Evolutionary conservation across 257 asterid species (phyloP).

Genomic region (Jasminum sambac): DNA sequence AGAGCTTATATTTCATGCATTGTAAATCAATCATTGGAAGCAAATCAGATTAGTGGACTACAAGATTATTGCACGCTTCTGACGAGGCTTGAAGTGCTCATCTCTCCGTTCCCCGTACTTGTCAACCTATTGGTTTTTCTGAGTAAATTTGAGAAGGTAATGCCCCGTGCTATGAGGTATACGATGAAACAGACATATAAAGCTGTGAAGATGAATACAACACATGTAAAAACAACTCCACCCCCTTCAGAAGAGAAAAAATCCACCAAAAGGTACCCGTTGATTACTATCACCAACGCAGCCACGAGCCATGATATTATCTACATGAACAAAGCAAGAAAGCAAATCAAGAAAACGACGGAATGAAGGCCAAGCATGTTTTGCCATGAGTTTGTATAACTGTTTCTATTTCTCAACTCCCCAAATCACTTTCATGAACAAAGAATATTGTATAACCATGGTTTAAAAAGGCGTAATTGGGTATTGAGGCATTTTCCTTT

Average conservation of each 20-base stretch:
- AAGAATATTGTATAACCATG: too few species aligned
- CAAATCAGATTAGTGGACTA: neutral
- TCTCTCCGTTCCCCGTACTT: conserved; percentile 26
- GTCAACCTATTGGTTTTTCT: conserved; percentile 35
- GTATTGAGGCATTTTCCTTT: too few species aligned
- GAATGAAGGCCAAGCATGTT: neutral
- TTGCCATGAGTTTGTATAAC: neutral
- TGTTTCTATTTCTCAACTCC: too few species aligned
- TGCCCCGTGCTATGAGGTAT: conserved; percentile 55
- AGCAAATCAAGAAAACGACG: neutral
- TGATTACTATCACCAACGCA: conserved; percentile 61
- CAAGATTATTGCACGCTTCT: neutral
- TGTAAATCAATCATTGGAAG: neutral
- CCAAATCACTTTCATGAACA: neutral
- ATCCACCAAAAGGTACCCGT: conserved; percentile 67
- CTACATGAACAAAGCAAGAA: conserved; percentile 31
- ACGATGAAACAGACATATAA: conserved; percentile 53
- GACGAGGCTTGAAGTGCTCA: neutral
- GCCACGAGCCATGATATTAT: conserved; percentile 67
- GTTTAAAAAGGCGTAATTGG: too few species aligned
- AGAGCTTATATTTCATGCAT: neutral
- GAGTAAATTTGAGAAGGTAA: conserved; percentile 33
- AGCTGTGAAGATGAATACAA: conserved; percentile 42
- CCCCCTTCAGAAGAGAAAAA: conserved; percentile 58
- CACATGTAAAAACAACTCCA: conserved; percentile 42